Conservation (phyloP, 768 basidiomycete species). For the Suillus weaverae region DNA sequence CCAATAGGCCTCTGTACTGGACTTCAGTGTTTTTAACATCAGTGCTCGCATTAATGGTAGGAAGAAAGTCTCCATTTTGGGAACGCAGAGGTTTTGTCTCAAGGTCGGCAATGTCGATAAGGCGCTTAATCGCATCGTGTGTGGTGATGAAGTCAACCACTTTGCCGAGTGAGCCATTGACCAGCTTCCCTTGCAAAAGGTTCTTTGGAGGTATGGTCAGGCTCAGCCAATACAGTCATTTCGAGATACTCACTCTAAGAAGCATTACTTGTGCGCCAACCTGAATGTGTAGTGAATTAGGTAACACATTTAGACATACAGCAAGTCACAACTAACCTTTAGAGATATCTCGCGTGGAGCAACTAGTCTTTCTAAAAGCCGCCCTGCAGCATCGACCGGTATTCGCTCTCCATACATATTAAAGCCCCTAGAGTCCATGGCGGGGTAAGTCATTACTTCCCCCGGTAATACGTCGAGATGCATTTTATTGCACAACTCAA, state of each 20-base stretch:
- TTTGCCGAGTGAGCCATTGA: slow-evolving; percentile 91
- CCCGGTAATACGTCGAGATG: slow-evolving; percentile 28
- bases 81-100: slow-evolving; percentile 16
- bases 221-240: neutral
- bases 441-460: slow-evolving; percentile 32
- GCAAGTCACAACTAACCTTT: slow-evolving; percentile 37
- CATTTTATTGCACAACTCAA: slow-evolving; percentile 24
- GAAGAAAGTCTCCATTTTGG: slow-evolving; percentile 5
- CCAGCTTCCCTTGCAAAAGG: slow-evolving; percentile 38
- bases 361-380: slow-evolving; percentile 48
- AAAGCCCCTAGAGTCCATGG: slow-evolving; percentile 47
- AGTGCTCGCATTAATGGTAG: slow-evolving; percentile 4
- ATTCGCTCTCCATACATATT: slow-evolving; percentile 40
- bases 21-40: neutral
- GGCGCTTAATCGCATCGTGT: slow-evolving; percentile 29
- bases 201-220: slow-evolving; percentile 25
- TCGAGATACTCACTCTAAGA: slow-evolving; percentile 29
- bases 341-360: slow-evolving; percentile 46
- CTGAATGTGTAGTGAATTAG: slow-evolving; percentile 24
- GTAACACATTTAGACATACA: neutral
- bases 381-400: slow-evolving; percentile 24
- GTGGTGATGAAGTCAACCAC: slow-evolving; percentile 42
- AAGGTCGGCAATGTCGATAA: slow-evolving; percentile 30
- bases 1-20: slow-evolving; percentile 15
- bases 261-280: slow-evolving; percentile 82